Evolutionary conservation across 2,329 filamentous ascomycete genomes (phyloP).

Genomic region (Apiospora hydei): DNA sequence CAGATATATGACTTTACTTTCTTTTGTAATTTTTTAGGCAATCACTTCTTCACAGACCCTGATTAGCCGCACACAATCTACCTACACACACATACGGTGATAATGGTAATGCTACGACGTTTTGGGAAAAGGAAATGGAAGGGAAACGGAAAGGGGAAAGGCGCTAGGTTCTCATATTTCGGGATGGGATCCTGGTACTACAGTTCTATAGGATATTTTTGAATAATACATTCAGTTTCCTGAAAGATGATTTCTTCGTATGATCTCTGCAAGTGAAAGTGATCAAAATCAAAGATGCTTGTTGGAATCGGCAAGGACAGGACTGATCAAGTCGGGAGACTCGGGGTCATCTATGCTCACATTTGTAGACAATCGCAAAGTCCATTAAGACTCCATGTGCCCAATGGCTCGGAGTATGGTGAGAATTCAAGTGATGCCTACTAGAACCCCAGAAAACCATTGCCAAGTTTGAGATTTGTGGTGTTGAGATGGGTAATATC

Average conservation of each 20-base stretch:
- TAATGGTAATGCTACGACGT: background rate
- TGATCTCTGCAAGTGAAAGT: background rate
- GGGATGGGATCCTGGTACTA: background rate
- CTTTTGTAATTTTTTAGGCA: background rate
- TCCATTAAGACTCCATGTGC: no score
- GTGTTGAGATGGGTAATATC: no score
- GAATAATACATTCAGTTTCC: slow-evolving; percentile 16
- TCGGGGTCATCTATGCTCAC: background rate
- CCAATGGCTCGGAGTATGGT: no score
- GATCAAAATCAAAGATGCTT: no score
- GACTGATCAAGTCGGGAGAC: no score
- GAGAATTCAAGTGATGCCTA: no score
- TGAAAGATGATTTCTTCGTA: no score
- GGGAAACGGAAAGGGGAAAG: background rate
- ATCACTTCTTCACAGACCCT: background rate
- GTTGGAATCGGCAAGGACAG: no score
- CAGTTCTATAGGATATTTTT: slow-evolving; percentile 1
- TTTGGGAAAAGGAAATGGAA: background rate
- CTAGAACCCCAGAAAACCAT: no score
- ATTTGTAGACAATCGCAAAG: background rate
- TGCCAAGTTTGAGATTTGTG: no score
- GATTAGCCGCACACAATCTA: background rate
- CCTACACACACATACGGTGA: background rate
- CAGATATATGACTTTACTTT: background rate
- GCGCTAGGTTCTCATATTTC: background rate